These are phyloP conservation scores for Trichoderma sp. DNA, from an alignment of 2,329 filamentous ascomycete genomes.

Conservation along the genomic window DNA sequence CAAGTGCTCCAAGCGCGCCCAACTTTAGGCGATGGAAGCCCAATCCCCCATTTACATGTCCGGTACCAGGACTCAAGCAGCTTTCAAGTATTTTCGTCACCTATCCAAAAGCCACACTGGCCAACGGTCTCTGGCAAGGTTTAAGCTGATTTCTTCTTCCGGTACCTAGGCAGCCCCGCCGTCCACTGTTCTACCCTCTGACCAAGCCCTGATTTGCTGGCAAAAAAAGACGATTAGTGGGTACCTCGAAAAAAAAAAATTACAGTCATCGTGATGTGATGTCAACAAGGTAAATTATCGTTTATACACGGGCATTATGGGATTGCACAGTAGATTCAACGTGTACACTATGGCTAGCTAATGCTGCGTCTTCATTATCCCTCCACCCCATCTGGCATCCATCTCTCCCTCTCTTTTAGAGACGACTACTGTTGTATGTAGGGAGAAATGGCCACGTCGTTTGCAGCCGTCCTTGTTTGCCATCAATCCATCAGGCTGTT, in stretches of 20 bases:
- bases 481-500: background rate
- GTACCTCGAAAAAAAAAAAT: background rate
- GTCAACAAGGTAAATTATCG: background rate
- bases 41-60: background rate
- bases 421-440: background rate
- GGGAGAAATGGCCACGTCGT: background rate
- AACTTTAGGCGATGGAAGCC: background rate
- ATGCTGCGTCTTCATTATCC: background rate
- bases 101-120: background rate
- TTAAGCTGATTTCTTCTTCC: background rate
- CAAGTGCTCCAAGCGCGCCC: background rate
- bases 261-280: background rate
- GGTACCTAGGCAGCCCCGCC: slow-evolving; percentile 12
- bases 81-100: background rate
- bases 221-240: background rate
- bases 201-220: background rate
- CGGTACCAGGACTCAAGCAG: background rate
- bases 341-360: background rate
- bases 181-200: background rate
- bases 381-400: background rate
- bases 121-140: background rate
- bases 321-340: background rate
- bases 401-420: too few relatives aligned
- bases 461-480: background rate
- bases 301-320: background rate